Conservation (phyloP, 371 early-diverging fungal genomes). For the Mucor mucedo region DNA sequence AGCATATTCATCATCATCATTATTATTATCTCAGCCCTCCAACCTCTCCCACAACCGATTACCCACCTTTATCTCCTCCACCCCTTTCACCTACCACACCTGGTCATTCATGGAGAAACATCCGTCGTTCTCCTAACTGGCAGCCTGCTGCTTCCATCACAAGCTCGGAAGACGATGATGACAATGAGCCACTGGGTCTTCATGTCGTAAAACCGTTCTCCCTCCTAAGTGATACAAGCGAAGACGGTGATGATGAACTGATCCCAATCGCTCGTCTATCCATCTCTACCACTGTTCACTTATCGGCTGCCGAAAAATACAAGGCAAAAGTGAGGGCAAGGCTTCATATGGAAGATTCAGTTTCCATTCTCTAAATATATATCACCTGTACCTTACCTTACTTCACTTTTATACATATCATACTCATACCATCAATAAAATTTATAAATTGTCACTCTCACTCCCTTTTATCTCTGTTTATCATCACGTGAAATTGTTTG, state of each 20-base stretch:
- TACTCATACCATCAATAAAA: no score
- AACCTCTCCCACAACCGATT: background rate
- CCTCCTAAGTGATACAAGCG: constrained; percentile 28
- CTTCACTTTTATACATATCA: no score
- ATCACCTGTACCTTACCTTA: no score
- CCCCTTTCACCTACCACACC: constrained; percentile 22
- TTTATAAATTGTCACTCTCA: no score
- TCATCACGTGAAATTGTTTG: no score
- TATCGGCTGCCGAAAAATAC: constrained; percentile 48
- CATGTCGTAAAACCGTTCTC: constrained; percentile 4
- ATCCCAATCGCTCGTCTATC: constrained; percentile 36
- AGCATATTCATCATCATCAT: constrained; percentile 1
- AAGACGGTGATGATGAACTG: constrained; percentile 44
- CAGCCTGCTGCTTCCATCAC: constrained; percentile 25
- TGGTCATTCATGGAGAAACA: constrained; percentile 14
- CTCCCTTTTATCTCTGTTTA: no score
- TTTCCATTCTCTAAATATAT: no score
- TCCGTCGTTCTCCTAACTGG: constrained; percentile 9
- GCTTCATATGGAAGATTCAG: constrained; percentile 7
- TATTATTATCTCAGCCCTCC: background rate
- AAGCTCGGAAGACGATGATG: constrained; percentile 27
- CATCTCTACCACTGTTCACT: constrained; percentile 6
- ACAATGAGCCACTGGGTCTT: constrained; percentile 27
- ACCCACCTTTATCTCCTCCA: constrained; percentile 13
- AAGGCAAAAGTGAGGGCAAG: constrained; percentile 42